Evolutionary conservation across 768 basidiomycete species (phyloP), one percentile per base, ranked within the genome.

Genomic region (Dacryopinax primogenitus): DNA sequence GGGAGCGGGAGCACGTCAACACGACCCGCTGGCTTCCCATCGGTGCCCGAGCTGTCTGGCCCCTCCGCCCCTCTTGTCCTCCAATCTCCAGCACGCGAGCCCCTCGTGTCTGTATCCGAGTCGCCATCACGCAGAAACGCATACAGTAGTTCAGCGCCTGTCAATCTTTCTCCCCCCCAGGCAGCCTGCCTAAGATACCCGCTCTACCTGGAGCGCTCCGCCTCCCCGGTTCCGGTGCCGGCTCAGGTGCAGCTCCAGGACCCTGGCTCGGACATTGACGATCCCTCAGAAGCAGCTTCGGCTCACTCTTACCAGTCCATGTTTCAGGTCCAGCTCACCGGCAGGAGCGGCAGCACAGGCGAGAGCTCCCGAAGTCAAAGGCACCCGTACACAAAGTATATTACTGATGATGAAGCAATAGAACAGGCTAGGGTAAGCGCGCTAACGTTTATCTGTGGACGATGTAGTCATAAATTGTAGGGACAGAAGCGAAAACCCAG

Each of bases 151-250:
- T 15, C 12, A 21, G 16, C 26, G 62, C 45, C 64, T 45, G 41
- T 39, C 63, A 39, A 28, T 11, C 16, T 65, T 34, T 37, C 47
- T 47, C 37, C 33, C 62, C 32, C 66, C n/a, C n/a, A n/a, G n/a
- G n/a, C n/a, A 66, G 66, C 62, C 39, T 39, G 44, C n/a, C 68
- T 70, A 23, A 35, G 67, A 35, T 70, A 69, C 1, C 71, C 73
- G 26, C 66, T 65, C 2, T 73, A 26, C 26, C 23, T 58, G 26
- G 51, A 58, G 51, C 51, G 51, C 23, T 58, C 51, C 51, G 51
- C 51, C 11, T 58, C 51, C 30, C 51, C 51, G 30, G 23, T 32
- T 18, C n/a, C n/a, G n/a, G n/a, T n/a, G n/a, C n/a, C n/a, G n/a
- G n/a, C n/a, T n/a, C n/a, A n/a, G n/a, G n/a, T n/a, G n/a, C n/a